Conservation (phyloP, 2,329 filamentous ascomycete genomes). For the Alternaria gansuensis region DNA sequence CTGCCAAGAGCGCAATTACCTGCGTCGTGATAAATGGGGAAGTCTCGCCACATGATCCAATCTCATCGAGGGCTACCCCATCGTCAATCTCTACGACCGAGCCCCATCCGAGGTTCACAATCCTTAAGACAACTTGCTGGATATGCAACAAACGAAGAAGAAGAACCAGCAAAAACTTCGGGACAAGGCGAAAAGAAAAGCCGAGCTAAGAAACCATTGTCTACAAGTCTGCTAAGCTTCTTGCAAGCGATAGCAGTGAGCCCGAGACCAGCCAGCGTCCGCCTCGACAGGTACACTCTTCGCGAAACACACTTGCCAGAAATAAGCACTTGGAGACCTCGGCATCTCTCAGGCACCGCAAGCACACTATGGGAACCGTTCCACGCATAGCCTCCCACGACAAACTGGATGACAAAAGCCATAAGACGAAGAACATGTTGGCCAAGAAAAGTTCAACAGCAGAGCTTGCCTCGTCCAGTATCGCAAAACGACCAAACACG, state of each 20-base stretch:
- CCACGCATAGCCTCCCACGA: not conserved
- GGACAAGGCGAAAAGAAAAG: not conserved
- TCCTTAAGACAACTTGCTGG: not conserved
- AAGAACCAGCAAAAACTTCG: not conserved
- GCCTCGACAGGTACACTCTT: not conserved
- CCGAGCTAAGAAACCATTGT: not conserved
- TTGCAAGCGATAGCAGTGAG: not conserved
- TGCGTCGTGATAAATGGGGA: not conserved
- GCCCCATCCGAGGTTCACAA: not conserved
- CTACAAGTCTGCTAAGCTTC: not conserved
- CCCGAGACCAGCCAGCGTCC: not conserved
- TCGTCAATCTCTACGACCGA: not conserved
- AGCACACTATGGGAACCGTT: not conserved
- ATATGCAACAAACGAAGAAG: constrained; percentile 6
- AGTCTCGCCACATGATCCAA: constrained; percentile 4
- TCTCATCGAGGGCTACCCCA: not conserved
- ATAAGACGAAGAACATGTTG: not conserved
- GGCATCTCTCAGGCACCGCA: not conserved
- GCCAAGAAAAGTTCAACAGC: constrained; percentile 6
- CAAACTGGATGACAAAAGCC: not conserved
- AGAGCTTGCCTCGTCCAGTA: not conserved
- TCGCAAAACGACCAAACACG: constrained; percentile 15
- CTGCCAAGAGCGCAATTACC: not conserved
- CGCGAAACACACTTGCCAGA: not conserved
- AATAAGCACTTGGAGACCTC: not conserved